These are phyloP conservation scores for Arthrinium phaeospermum DNA, from an alignment of 2,329 filamentous ascomycete species.

Conservation along the genomic window DNA sequence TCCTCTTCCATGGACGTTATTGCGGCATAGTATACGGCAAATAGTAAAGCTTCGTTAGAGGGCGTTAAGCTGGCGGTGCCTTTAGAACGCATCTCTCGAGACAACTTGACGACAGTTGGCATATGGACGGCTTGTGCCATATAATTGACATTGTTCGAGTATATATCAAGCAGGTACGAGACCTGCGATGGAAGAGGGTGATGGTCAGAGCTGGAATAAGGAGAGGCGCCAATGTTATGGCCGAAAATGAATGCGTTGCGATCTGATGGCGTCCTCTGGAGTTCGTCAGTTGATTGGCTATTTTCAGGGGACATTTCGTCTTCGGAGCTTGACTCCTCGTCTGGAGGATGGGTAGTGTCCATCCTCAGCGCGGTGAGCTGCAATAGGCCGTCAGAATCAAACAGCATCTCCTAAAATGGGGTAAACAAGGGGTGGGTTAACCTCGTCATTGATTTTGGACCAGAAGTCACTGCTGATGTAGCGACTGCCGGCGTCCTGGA, in stretches of 20 bases:
- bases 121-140: slow-evolving; percentile 51
- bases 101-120: slow-evolving; percentile 47
- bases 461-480: slow-evolving; percentile 61
- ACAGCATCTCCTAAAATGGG: neutral
- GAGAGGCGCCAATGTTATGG: slow-evolving; percentile 44
- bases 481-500: slow-evolving; percentile 50
- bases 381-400: neutral
- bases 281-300: slow-evolving; percentile 42
- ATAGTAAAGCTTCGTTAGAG: slow-evolving; percentile 58
- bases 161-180: slow-evolving; percentile 57
- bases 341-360: slow-evolving; percentile 42
- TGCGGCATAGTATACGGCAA: slow-evolving; percentile 62
- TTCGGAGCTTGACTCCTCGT: slow-evolving; percentile 43
- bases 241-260: slow-evolving; percentile 59
- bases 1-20: slow-evolving; percentile 63
- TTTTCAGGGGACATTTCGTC: slow-evolving; percentile 37
- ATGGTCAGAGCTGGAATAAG: slow-evolving; percentile 45
- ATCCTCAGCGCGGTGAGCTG: slow-evolving; percentile 53
- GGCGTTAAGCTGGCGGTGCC: slow-evolving; percentile 42
- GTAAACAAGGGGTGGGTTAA: slow-evolving; percentile 33
- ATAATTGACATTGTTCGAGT: slow-evolving; percentile 56
- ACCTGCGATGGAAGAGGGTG: slow-evolving; percentile 61
- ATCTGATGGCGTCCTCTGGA: slow-evolving; percentile 48
- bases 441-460: slow-evolving; percentile 62
- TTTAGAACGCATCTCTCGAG: slow-evolving; percentile 42